Evolutionary conservation across 164 flowering plant genomes (phyloP).

Genomic region (Paratinospora sagittata): DNA sequence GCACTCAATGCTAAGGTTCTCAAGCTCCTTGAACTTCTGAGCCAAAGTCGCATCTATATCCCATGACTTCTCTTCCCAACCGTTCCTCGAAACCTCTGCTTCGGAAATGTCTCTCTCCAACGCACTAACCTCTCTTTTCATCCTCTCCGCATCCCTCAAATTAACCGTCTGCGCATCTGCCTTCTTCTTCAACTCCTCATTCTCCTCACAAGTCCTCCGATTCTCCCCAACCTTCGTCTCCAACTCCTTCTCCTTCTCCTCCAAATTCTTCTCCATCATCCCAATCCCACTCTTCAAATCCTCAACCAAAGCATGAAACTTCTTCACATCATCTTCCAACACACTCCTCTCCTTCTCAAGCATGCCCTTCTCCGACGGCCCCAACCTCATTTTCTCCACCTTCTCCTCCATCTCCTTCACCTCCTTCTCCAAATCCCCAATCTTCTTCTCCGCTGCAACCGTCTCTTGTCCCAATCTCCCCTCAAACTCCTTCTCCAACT

Average conservation of each 20-base stretch:
- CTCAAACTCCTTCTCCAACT: slow-evolving; percentile 34
- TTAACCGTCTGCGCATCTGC: slow-evolving; percentile 64
- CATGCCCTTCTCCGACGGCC: slow-evolving; percentile 44
- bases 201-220: slow-evolving; percentile 59
- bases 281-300: slow-evolving; percentile 25
- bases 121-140: slow-evolving; percentile 82
- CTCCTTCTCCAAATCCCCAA: slow-evolving; percentile 26
- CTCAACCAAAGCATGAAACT: slow-evolving; percentile 52
- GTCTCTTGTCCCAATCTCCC: slow-evolving; percentile 41
- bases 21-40: slow-evolving; percentile 65
- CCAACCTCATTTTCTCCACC: slow-evolving; percentile 34
- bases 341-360: slow-evolving; percentile 52
- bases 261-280: slow-evolving; percentile 43
- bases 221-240: slow-evolving; percentile 44
- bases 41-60: slow-evolving; percentile 46
- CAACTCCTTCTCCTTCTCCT: slow-evolving; percentile 63
- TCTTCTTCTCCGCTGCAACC: slow-evolving; percentile 20
- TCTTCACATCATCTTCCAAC: slow-evolving; percentile 60
- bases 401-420: slow-evolving; percentile 34
- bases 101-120: slow-evolving; percentile 81
- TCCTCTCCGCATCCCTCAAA: slow-evolving; percentile 86
- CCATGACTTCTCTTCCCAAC: slow-evolving; percentile 91
- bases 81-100: slow-evolving; percentile 54
- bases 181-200: slow-evolving; percentile 64
- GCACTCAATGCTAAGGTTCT: slow-evolving; percentile 58